Evolutionary conservation across 208 protist species (phyloP), one percentile per base, ranked within the genome.

Genomic region (Phytomonas sp.): DNA sequence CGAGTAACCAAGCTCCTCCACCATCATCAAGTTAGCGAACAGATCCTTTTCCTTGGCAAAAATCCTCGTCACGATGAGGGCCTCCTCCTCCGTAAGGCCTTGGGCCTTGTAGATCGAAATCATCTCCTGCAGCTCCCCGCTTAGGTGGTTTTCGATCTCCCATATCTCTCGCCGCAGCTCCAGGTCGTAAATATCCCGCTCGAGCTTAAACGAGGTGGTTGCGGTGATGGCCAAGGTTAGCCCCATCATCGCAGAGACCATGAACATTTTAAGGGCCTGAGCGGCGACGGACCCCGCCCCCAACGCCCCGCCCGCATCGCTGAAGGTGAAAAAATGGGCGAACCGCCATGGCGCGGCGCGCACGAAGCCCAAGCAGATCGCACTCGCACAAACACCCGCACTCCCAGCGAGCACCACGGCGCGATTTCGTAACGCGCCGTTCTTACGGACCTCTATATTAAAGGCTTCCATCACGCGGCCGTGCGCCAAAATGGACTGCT

Each of bases 1-100:
- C 2, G 85, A 91, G 75, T 96, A 96, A 66, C 95, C 95, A 13
- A 98, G 88, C 73, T 98, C 93, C 76, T 98, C 89, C 31, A 97
- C 92, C 92, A 98, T 97, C 93, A 98, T 97, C 33, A 97, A 70
- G 61, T 95, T 93, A 20, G 95, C 91, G 73, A 98, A 98, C 0
- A 88, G 67, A 4, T 73, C 71, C 66, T 83, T 87, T 34, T 97
- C 72, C 76, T 92, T 88, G 2, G 89, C 80, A 63, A 97, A 97
- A 26, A 96, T 89, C 17, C 79, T 79, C 5, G 96, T 89, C 30
- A 98, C 84, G 28, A 80, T 78, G 28, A 82, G 62, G 4, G 96
- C 93, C 40, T 98, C 93, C 29, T 95, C 87, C 59, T 92, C 80
- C 1, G 75, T 79, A 28, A 98, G 74, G 0, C 97, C 97, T 40